Base-by-base conservation (phyloP, 805 yeast species). In the Saccharomycopsis fibuligera region DNA sequence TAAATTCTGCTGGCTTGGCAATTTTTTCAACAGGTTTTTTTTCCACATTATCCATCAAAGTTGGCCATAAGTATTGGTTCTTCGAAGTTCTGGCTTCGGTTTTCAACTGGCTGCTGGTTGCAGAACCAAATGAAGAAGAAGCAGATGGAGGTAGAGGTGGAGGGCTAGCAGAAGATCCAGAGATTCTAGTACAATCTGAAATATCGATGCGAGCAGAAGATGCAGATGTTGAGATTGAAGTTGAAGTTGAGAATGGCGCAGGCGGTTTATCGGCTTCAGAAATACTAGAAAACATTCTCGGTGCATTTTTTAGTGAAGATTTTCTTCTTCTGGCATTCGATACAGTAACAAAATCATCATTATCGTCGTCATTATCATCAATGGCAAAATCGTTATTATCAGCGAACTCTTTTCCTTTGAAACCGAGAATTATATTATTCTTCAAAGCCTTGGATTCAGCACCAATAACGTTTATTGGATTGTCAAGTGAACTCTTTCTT, bases 331-430 rank as follows among this genome's bases (percentile, higher is more conserved):
- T 61, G 37, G 62, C 60, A 23, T 56, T 65, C 17, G 56, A 48
- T 9, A 68, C 73, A 8, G 64, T 58, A 33, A 62, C 62, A 10
- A 57, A 65, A 21, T 61, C 64, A 5, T 62, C 63, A 14, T 54
- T 60, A 8, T 10, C 25, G 3, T 37, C 33, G 3, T 42, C 50
- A 3, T 21, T 54, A 30, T 56, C 60, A 17, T 61, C 68, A 40
- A 65, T 44, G 5, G 65, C 66, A 23, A 58, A 58, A 2, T 58
- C 55, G 21, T 58, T 59, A 8, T 17, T 12, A 33, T 16, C 5
- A n/a, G 19, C 9, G 6, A 33, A n/a, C 17, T 17, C 37, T 33
- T 8, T 33, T 33, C 17, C 37, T 33, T 16, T 8, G 19, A 33
- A 33, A 33, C 31, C 12, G 31, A 27, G 12, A 27, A 27, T 8